Conservation (phyloP, 106 monocot genomes). For the Dactylorhiza incarnata region DNA sequence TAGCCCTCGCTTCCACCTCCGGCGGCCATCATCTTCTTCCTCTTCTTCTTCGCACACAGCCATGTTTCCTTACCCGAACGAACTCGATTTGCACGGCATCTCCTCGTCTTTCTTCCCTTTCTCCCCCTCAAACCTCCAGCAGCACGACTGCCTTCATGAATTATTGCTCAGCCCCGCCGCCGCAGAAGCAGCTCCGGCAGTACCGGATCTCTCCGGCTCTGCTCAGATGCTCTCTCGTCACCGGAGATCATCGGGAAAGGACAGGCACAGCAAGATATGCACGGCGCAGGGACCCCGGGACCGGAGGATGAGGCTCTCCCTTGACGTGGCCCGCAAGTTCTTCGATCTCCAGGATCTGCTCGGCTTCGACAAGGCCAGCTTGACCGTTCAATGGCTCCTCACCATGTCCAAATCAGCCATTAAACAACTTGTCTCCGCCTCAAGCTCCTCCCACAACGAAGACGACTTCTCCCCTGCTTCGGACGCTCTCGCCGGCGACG, state of each 20-base stretch:
- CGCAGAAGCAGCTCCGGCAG: neutral
- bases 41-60: neutral
- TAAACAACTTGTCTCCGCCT: constrained; percentile 18
- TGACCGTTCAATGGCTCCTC: constrained; percentile 80
- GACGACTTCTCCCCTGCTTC: constrained; percentile 18
- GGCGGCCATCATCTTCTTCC: too few species aligned
- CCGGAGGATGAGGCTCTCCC: constrained; percentile 74
- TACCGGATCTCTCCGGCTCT: neutral
- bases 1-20: too few species aligned
- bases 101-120: constrained; percentile 12
- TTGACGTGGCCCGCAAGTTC: constrained; percentile 61
- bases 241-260: constrained; percentile 29
- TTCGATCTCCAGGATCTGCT: constrained; percentile 80
- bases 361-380: constrained; percentile 84
- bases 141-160: neutral
- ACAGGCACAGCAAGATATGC: constrained; percentile 77
- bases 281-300: constrained; percentile 70
- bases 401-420: constrained; percentile 52
- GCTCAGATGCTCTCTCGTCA: neutral
- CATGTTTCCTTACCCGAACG: constrained; percentile 12
- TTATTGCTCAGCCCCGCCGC: neutral
- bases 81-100: constrained; percentile 5
- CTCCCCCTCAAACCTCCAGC: neutral
- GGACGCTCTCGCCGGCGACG: neutral
- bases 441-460: constrained; percentile 14